Evolutionary conservation across 148 eudicot genomes (phyloP).

Genomic region (Spergularia marina): DNA sequence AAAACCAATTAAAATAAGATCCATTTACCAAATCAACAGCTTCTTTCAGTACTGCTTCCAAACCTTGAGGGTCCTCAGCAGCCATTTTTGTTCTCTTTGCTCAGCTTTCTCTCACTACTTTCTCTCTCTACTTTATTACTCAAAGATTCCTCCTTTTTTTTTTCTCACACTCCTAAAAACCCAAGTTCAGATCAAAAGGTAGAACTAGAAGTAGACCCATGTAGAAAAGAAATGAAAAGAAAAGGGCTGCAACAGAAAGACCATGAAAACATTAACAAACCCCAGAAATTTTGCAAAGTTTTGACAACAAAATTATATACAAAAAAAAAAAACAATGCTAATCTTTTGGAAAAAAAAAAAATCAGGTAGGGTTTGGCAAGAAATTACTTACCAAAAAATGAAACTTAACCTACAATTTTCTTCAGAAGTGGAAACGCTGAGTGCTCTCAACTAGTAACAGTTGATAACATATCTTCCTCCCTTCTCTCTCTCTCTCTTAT

Average conservation of each 20-base stretch:
- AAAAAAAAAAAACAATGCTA: background rate
- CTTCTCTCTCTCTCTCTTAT: slow-evolving; percentile 10
- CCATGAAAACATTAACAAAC: slow-evolving; percentile 31
- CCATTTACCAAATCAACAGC: slow-evolving; percentile 97
- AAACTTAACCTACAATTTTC: slow-evolving; percentile 32
- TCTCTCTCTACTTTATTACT: slow-evolving; percentile 15
- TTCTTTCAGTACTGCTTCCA: slow-evolving; percentile 93
- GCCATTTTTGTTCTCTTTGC: slow-evolving; percentile 39
- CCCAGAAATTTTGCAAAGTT: slow-evolving; percentile 20
- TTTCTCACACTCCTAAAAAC: slow-evolving; percentile 15
- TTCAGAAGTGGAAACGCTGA: slow-evolving; percentile 43
- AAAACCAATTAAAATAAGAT: slow-evolving; percentile 36
- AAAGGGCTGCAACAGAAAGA: slow-evolving; percentile 39
- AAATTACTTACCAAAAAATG: slow-evolving; percentile 12
- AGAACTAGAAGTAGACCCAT: too few species aligned
- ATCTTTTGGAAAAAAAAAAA: background rate
- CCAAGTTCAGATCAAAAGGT: slow-evolving; percentile 32
- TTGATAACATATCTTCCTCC: slow-evolving; percentile 26
- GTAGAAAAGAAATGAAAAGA: slow-evolving; percentile 19
- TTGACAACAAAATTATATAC: background rate
- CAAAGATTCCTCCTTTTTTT: slow-evolving; percentile 13
- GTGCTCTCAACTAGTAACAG: slow-evolving; percentile 35
- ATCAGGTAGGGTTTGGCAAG: slow-evolving; percentile 31
- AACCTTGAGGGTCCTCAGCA: slow-evolving; percentile 77
- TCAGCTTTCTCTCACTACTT: background rate